Evolutionary conservation across 345 rosid genomes (phyloP).

Genomic region (Trapa bicornis): DNA sequence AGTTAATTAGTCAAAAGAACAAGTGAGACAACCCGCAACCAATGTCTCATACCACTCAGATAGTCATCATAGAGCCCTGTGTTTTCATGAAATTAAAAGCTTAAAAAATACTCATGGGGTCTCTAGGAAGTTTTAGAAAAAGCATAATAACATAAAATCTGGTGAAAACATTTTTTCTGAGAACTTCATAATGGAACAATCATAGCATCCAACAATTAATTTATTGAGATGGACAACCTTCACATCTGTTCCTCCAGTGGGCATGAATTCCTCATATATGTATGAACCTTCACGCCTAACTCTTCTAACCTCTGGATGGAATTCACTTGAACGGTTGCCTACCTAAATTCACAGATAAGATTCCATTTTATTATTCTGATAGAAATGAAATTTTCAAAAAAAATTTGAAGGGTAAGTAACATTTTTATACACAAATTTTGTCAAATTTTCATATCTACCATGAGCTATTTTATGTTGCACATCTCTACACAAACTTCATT

Average conservation of each 20-base stretch:
- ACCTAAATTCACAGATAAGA: slow-evolving; percentile 30
- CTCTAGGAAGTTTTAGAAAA: background rate
- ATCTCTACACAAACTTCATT: too few species aligned
- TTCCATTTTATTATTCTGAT: background rate
- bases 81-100: background rate
- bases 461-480: too few species aligned
- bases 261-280: slow-evolving; percentile 98
- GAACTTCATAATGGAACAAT: background rate
- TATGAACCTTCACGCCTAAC: slow-evolving; percentile 98
- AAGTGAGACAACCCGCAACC: background rate
- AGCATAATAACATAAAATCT: background rate
- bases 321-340: slow-evolving; percentile 96
- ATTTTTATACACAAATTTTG: too few species aligned
- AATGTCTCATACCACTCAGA: background rate
- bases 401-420: too few species aligned
- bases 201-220: background rate
- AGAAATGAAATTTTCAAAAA: background rate
- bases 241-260: slow-evolving; percentile 99
- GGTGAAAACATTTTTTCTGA: background rate
- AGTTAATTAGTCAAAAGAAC: background rate
- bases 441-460: too few species aligned
- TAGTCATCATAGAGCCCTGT: background rate
- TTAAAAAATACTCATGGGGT: background rate
- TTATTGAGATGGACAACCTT: slow-evolving; percentile 37
- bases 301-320: slow-evolving; percentile 96